Percentiles rank a stretch among this genome's conserved stretches.
Evolutionary conservation across 176 grass and related monocot species (phyloP).

Genomic region (Chloris gayana): DNA sequence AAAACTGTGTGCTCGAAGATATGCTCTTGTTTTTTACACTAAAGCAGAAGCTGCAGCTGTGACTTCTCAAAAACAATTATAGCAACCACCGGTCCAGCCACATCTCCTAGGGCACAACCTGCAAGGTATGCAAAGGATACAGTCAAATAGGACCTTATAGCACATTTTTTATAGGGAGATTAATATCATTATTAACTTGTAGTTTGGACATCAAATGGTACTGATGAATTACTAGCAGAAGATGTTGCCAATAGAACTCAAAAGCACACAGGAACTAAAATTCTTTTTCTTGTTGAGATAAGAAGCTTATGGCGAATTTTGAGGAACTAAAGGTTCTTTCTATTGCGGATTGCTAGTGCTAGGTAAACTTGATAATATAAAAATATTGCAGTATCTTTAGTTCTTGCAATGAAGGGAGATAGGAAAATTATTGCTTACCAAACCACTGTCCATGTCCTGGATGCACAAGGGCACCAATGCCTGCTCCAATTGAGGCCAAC

Average conservation of each 20-base stretch:
- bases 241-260: neutral
- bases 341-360: neutral
- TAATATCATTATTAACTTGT: neutral
- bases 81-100: constrained; percentile 70
- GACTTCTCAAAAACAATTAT: constrained; percentile 69
- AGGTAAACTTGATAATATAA: neutral
- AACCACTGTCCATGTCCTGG: constrained; percentile 87
- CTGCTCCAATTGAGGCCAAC: constrained; percentile 90
- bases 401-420: constrained; percentile 3
- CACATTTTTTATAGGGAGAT: neutral
- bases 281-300: neutral
- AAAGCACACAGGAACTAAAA: neutral
- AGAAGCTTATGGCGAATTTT: neutral
- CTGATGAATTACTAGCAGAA: neutral
- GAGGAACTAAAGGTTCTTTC: neutral
- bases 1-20: neutral
- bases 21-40: constrained; percentile 8
- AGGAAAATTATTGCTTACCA: constrained; percentile 58
- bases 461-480: constrained; percentile 81
- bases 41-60: constrained; percentile 54
- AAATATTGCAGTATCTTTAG: constrained; percentile 12
- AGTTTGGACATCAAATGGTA: neutral
- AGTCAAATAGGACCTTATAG: neutral
- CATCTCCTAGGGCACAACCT: constrained; percentile 94
- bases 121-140: constrained; percentile 24